These are phyloP conservation scores for Lachancea quebecensis DNA, from an alignment of 805 yeast species.

Conservation along the genomic window DNA sequence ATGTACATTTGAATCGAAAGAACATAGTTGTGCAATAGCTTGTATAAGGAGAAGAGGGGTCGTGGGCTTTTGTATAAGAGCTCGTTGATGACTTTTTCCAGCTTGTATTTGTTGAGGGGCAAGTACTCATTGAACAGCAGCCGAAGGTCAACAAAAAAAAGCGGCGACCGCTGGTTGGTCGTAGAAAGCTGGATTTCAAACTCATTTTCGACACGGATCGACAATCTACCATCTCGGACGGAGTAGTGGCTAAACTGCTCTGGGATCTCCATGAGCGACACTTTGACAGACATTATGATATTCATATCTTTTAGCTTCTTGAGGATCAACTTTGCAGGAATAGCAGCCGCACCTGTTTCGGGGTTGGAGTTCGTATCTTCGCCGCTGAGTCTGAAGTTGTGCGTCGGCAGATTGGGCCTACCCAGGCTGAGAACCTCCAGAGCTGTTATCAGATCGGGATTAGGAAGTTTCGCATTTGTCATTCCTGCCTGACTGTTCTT, in stretches of 20 bases:
- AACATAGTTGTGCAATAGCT: slow-evolving; percentile 30
- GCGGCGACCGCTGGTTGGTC: slow-evolving; percentile 59
- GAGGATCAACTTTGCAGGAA: slow-evolving; percentile 51
- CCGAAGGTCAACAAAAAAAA: slow-evolving; percentile 71
- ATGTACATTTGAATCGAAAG: slow-evolving; percentile 29
- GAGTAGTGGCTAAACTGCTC: slow-evolving; percentile 52
- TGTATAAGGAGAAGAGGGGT: slow-evolving; percentile 25
- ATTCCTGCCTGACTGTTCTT: slow-evolving; percentile 54
- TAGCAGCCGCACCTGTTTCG: slow-evolving; percentile 13
- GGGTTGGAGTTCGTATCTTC: slow-evolving; percentile 13
- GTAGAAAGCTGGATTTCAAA: slow-evolving; percentile 77
- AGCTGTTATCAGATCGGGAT: slow-evolving; percentile 84
- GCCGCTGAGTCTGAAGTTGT: slow-evolving; percentile 43
- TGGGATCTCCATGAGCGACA: slow-evolving; percentile 69
- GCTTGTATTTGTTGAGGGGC: slow-evolving; percentile 24
- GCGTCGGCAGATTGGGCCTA: slow-evolving; percentile 64
- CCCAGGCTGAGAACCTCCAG: slow-evolving; percentile 77
- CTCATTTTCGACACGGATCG: slow-evolving; percentile 53
- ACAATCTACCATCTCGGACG: slow-evolving; percentile 71
- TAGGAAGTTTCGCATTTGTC: slow-evolving; percentile 84
- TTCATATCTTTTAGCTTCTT: slow-evolving; percentile 63
- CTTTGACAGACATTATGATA: slow-evolving; percentile 61
- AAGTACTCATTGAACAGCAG: slow-evolving; percentile 40
- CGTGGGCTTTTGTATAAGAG: slow-evolving; percentile 23
- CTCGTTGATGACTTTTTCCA: slow-evolving; percentile 31